Percentiles rank a stretch among this genome's conserved stretches.
These are phyloP conservation scores for Phytopythium helicoides DNA, from an alignment of 352 stramenopile genomes.

Conservation along the genomic window DNA sequence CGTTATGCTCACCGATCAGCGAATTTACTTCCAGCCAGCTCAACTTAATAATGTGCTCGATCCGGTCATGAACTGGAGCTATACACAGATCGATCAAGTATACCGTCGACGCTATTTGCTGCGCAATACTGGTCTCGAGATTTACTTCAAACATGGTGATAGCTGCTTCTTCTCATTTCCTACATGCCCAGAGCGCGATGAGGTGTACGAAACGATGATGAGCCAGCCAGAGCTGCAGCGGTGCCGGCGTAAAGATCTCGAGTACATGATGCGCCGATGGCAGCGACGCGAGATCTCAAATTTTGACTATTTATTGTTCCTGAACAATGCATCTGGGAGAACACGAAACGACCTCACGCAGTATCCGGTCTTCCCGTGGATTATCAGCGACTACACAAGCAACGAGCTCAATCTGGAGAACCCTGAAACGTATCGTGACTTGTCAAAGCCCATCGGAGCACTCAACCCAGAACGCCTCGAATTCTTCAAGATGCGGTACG, in stretches of 20 bases:
- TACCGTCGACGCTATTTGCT: conserved; percentile 90
- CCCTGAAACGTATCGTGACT: conserved; percentile 82
- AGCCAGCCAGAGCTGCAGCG: conserved; percentile 48
- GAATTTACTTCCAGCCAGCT: conserved; percentile 92
- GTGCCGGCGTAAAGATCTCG: conserved; percentile 43
- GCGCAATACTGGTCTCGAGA: conserved; percentile 84
- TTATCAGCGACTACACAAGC: conserved; percentile 89
- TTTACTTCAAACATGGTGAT: conserved; percentile 68
- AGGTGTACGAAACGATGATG: conserved; percentile 67
- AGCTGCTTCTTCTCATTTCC: conserved; percentile 86
- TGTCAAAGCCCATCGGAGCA: conserved; percentile 93
- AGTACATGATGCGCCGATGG: conserved; percentile 68
- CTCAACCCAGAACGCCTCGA: conserved; percentile 87
- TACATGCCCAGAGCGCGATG: conserved; percentile 60
- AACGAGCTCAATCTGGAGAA: conserved; percentile 77
- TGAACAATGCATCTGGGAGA: conserved; percentile 83
- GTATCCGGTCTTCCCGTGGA: conserved; percentile 97
- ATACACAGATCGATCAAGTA: conserved; percentile 65
- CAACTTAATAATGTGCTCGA: conserved; percentile 91
- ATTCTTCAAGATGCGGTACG: conserved; percentile 87
- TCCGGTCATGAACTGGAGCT: conserved; percentile 81
- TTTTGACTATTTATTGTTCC: conserved; percentile 88
- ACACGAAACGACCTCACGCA: conserved; percentile 89
- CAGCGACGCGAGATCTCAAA: conserved; percentile 89
- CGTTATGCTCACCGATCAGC: conserved; percentile 72